Conservation (phyloP, 805 yeast species). For the Candida chauliodis region DNA sequence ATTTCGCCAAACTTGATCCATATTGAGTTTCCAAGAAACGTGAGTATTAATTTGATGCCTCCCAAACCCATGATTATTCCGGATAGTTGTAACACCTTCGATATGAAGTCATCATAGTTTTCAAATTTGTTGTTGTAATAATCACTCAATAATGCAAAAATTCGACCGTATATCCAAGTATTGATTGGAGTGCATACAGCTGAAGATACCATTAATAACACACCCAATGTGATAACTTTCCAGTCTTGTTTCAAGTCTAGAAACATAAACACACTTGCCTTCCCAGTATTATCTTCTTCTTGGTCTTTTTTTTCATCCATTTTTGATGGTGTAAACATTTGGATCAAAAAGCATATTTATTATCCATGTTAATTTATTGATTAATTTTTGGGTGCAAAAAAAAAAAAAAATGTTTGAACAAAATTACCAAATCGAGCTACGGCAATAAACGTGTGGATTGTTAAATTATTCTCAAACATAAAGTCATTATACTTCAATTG, state of each 20-base stretch:
- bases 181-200: constrained; percentile 59
- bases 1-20: constrained; percentile 76
- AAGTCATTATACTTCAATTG: too few relatives aligned
- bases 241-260: constrained; percentile 14
- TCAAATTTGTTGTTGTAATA: constrained; percentile 29
- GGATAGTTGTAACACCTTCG: constrained; percentile 23
- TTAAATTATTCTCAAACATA: too few relatives aligned
- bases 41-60: constrained; percentile 24
- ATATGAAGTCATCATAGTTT: constrained; percentile 20
- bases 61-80: constrained; percentile 34
- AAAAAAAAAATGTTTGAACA: background rate
- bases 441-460: background rate
- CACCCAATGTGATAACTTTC: constrained; percentile 19
- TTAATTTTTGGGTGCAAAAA: constrained; percentile 1
- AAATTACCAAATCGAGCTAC: constrained; percentile 3
- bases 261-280: constrained; percentile 14
- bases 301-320: background rate
- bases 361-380: background rate
- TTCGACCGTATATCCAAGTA: constrained; percentile 62
- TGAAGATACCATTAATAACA: constrained; percentile 42
- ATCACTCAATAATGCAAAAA: constrained; percentile 42
- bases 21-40: constrained; percentile 51
- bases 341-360: background rate
- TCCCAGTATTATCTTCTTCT: background rate
- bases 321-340: background rate